Evolutionary conservation across 768 basidiomycete genomes (phyloP).

Genomic region (Suillus americanus): DNA sequence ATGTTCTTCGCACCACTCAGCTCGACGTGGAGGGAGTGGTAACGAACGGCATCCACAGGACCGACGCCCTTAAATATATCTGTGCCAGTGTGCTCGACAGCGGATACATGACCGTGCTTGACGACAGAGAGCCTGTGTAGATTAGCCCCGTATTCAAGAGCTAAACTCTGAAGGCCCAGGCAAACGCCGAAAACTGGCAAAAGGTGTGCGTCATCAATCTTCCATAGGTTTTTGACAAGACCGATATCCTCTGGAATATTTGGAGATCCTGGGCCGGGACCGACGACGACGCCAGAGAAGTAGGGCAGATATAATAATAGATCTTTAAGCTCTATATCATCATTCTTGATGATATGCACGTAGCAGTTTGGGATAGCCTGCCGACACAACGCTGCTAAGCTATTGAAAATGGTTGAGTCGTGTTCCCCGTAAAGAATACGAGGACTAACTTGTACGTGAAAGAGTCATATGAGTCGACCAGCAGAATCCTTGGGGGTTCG

Average conservation of each 20-base stretch:
- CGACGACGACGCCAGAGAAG: conserved; percentile 72
- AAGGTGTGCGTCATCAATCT: conserved; percentile 45
- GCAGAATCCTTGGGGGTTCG: conserved; percentile 51
- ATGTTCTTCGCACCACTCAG: conserved; percentile 46
- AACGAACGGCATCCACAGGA: conserved; percentile 63
- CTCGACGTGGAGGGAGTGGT: conserved; percentile 76
- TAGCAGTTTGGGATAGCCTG: conserved; percentile 58
- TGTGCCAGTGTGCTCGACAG: conserved; percentile 53
- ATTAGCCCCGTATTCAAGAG: conserved; percentile 58
- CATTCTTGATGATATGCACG: conserved; percentile 75
- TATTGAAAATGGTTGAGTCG: conserved; percentile 25
- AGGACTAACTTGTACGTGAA: conserved; percentile 82
- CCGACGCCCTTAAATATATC: conserved; percentile 64
- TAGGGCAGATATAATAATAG: conserved; percentile 53
- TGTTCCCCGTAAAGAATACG: neutral
- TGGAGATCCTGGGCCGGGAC: conserved; percentile 83
- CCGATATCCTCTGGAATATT: conserved; percentile 62
- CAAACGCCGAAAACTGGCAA: conserved; percentile 84
- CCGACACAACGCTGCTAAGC: conserved; percentile 72
- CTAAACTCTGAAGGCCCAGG: conserved; percentile 78
- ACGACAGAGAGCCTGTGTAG: conserved; percentile 62
- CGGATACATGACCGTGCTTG: conserved; percentile 79
- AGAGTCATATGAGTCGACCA: conserved; percentile 85
- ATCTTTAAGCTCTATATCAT: conserved; percentile 49
- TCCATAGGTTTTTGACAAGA: conserved; percentile 71